These are phyloP conservation scores for Mucor sp. DNA, from an alignment of 371 early-diverging fungal species.

Conservation along the genomic window DNA sequence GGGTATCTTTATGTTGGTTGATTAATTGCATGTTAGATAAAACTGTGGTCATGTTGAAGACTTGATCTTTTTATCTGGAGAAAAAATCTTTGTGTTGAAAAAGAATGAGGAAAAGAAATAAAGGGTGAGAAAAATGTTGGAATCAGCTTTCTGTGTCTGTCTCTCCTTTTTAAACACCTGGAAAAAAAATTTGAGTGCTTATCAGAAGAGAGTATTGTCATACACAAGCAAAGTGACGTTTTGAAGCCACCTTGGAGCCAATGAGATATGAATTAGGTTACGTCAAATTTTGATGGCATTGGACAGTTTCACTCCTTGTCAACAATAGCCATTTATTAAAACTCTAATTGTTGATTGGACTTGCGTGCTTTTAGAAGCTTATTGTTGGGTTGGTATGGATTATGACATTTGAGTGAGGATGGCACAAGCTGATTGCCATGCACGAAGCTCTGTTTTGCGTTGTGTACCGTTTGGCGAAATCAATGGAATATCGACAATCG, in stretches of 20 bases:
- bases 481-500: no score
- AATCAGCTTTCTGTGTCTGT: background rate
- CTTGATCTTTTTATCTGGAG: background rate
- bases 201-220: background rate
- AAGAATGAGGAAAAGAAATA: slow-evolving; percentile 4
- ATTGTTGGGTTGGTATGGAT: no score
- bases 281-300: background rate
- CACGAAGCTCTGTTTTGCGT: no score
- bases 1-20: slow-evolving; percentile 5
- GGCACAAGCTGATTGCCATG: no score
- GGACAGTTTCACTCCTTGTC: background rate
- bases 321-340: background rate
- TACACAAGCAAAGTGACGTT: background rate
- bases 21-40: slow-evolving; percentile 4
- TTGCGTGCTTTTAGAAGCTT: no score
- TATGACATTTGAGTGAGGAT: no score
- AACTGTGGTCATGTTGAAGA: slow-evolving; percentile 36
- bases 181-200: background rate
- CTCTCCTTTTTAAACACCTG: background rate
- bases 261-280: background rate
- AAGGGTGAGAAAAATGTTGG: background rate
- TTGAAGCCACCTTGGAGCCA: background rate
- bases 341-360: background rate
- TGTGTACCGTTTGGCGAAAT: no score
- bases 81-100: slow-evolving; percentile 6